Conservation (phyloP, 148 eudicot species). For the Amaranthus palmeri region DNA sequence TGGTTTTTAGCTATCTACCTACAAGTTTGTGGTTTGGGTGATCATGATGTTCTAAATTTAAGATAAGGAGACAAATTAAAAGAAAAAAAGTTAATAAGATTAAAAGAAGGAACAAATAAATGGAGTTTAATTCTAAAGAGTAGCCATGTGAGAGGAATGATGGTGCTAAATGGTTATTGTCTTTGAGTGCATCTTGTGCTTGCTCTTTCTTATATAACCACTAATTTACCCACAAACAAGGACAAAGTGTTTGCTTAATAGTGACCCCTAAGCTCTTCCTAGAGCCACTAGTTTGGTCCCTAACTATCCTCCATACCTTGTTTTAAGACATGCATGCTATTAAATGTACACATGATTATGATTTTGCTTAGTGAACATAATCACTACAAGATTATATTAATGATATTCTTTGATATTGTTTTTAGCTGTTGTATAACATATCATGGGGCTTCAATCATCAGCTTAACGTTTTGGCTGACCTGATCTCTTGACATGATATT, state of each 20-base stretch:
- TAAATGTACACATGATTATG: not conserved
- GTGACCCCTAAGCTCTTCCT: conserved; percentile 27
- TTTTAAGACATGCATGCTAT: conserved; percentile 24
- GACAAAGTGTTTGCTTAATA: conserved; percentile 13
- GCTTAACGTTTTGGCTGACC: too few species aligned
- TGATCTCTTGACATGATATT: too few species aligned
- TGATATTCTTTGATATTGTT: not conserved
- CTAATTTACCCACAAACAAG: conserved; percentile 5
- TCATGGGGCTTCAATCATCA: too few species aligned
- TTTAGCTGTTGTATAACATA: too few species aligned
- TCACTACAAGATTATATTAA: conserved; percentile 9
- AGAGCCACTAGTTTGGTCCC: conserved; percentile 26
- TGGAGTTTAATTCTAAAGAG: not conserved
- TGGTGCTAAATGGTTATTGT: conserved; percentile 30
- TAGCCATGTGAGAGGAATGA: conserved; percentile 47
- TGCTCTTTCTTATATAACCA: not conserved
- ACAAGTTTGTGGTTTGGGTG: conserved; percentile 21
- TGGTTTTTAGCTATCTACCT: conserved; percentile 13
- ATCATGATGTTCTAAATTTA: conserved; percentile 23
- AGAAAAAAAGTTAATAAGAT: not conserved
- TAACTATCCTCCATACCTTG: not conserved
- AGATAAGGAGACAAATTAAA: conserved; percentile 20
- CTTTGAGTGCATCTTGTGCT: not conserved
- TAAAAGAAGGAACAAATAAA: not conserved
- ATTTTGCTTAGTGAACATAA: conserved; percentile 20